These are phyloP conservation scores for Carex myosuroides DNA, from an alignment of 176 grass and related monocot species.

Conservation along the genomic window DNA sequence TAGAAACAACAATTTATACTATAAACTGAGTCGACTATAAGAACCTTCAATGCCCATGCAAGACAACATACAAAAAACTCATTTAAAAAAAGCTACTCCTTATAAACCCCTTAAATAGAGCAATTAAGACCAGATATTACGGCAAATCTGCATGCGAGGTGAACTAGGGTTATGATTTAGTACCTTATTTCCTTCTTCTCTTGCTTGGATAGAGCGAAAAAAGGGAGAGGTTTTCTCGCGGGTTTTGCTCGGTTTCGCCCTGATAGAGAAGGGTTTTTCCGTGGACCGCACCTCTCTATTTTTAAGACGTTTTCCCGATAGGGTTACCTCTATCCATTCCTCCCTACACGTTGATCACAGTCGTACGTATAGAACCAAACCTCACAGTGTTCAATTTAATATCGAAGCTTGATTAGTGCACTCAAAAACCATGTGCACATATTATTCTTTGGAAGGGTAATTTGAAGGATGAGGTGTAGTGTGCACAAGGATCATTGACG, in stretches of 20 bases:
- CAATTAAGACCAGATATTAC: background rate
- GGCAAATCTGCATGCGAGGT: background rate
- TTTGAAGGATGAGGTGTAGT: background rate
- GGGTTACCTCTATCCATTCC: background rate
- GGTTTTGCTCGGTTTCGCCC: background rate
- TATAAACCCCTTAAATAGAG: background rate
- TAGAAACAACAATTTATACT: background rate
- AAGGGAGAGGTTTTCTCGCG: background rate
- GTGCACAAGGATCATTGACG: background rate
- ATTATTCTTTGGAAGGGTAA: background rate
- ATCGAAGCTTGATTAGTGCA: background rate
- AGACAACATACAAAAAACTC: background rate
- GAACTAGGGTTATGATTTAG: background rate
- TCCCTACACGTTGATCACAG: background rate
- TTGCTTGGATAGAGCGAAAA: background rate
- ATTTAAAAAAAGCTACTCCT: background rate
- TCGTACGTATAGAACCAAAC: background rate
- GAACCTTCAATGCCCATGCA: background rate
- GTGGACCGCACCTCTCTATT: slow-evolving; percentile 4
- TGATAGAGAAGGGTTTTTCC: slow-evolving; percentile 4
- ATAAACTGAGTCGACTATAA: background rate
- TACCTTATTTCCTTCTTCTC: slow-evolving; percentile 5
- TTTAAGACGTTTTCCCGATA: slow-evolving; percentile 12
- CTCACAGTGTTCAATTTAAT: background rate
- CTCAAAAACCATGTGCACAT: background rate